Percentiles rank a stretch among this genome's conserved stretches.
phyloP scores from a whole-genome alignment of 1,284 basidiomycete genomes.

The Chalciporus sp. region DNA sequence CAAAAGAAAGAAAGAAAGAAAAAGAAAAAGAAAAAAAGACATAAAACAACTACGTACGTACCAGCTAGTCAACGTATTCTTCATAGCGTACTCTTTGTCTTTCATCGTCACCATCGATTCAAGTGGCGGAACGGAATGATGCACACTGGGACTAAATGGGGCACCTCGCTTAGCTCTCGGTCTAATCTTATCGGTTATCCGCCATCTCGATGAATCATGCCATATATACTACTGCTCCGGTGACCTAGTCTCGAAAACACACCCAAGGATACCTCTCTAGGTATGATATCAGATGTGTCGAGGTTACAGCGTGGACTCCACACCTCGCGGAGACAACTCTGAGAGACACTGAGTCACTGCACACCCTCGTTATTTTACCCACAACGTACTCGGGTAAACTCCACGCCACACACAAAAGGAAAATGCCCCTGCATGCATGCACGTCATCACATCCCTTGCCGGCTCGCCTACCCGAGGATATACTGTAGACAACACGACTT shows the following conservation, averaged over 20 bases:
- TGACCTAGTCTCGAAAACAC: not conserved
- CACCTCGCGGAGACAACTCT: slow-evolving; percentile 27
- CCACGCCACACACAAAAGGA: slow-evolving; percentile 18
- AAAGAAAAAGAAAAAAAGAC: not conserved
- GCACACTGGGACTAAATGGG: slow-evolving; percentile 8
- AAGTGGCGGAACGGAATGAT: slow-evolving; percentile 7
- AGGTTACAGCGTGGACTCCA: slow-evolving; percentile 33
- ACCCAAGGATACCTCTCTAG: slow-evolving; percentile 13
- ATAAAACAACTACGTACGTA: not conserved
- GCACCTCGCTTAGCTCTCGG: slow-evolving; percentile 14
- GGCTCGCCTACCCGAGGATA: slow-evolving; percentile 21
- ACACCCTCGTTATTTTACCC: slow-evolving; percentile 16
- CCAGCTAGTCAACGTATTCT: not conserved
- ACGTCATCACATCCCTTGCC: slow-evolving; percentile 21
- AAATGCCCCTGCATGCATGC: slow-evolving; percentile 18
- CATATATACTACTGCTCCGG: slow-evolving; percentile 8
- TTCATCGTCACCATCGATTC: not conserved
- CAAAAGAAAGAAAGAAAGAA: too few species aligned
- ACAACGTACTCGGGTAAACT: slow-evolving; percentile 32
- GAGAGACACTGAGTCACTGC: slow-evolving; percentile 9
- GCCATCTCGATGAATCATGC: slow-evolving; percentile 22
- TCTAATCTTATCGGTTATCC: slow-evolving; percentile 34
- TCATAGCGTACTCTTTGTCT: slow-evolving; percentile 1
- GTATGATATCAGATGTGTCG: slow-evolving; percentile 28
- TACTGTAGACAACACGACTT: slow-evolving; percentile 7